These are phyloP conservation scores for Albizia julibrissin DNA, from an alignment of 306 rosid species.

Conservation along the genomic window DNA sequence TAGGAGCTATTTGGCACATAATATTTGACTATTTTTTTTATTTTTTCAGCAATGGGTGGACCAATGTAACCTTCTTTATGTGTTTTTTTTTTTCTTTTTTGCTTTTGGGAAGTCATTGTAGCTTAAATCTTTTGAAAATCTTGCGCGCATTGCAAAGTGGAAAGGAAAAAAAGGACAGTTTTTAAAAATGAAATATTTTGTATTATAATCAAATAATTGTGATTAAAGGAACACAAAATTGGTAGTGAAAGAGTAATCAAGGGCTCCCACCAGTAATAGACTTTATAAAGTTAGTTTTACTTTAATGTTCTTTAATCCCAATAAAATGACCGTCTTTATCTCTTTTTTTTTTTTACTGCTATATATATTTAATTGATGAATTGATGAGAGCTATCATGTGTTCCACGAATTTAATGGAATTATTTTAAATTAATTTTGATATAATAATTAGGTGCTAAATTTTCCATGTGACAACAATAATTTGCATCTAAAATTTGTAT, in stretches of 20 bases:
- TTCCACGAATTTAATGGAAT: background rate
- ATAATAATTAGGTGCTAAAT: background rate
- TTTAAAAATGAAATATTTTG: background rate
- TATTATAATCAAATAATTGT: background rate
- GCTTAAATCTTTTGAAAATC: background rate
- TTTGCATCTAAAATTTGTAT: background rate
- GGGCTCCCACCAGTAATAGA: slow-evolving; percentile 41
- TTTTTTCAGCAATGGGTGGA: slow-evolving; percentile 10
- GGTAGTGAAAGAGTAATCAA: slow-evolving; percentile 39
- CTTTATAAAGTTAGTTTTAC: slow-evolving; percentile 54
- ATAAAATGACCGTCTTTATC: background rate
- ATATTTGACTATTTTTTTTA: slow-evolving; percentile 30
- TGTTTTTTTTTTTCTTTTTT: background rate
- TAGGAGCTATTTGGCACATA: slow-evolving; percentile 25
- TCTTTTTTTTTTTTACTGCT: background rate
- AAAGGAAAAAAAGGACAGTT: background rate
- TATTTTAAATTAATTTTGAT: background rate
- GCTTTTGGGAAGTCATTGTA: background rate
- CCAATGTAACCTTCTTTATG: slow-evolving; percentile 20
- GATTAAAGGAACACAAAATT: slow-evolving; percentile 34
- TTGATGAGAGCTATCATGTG: background rate
- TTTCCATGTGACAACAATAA: background rate
- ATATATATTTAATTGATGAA: background rate
- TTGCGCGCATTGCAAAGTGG: background rate
- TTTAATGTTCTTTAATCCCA: slow-evolving; percentile 45